These are phyloP conservation scores for Tilletia setariae DNA, from an alignment of 1,284 basidiomycete genomes.

Conservation along the genomic window DNA sequence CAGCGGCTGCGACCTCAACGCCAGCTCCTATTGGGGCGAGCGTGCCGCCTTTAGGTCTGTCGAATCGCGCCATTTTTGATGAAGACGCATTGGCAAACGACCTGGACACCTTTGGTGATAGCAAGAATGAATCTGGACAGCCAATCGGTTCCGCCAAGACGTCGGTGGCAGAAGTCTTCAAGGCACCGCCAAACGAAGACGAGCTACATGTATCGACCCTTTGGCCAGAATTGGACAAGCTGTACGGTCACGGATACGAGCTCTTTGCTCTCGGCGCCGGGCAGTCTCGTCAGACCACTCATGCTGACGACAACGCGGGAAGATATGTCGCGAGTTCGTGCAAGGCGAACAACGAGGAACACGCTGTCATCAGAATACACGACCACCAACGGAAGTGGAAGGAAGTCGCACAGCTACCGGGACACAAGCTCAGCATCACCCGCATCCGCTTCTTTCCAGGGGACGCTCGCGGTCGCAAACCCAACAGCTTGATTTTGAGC, in stretches of 20 bases:
- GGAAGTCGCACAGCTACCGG: constrained; percentile 67
- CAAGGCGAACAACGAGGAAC: constrained; percentile 78
- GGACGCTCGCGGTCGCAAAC: constrained; percentile 16
- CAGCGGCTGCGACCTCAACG: background rate
- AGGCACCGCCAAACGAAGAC: constrained; percentile 60
- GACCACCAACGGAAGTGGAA: constrained; percentile 66
- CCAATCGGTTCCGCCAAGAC: constrained; percentile 30
- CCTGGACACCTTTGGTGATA: constrained; percentile 19
- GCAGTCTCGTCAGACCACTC: constrained; percentile 13
- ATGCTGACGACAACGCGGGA: constrained; percentile 54
- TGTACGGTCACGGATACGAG: constrained; percentile 98
- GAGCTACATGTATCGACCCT: constrained; percentile 76
- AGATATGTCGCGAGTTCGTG: constrained; percentile 84
- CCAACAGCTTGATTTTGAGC: constrained; percentile 65
- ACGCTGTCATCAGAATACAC: constrained; percentile 83
- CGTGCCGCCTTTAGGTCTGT: constrained; percentile 49
- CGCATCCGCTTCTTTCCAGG: constrained; percentile 82
- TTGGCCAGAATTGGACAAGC: constrained; percentile 94
- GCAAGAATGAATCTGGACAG: constrained; percentile 31
- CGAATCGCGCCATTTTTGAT: constrained; percentile 45
- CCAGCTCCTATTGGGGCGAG: constrained; percentile 31
- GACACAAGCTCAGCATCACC: constrained; percentile 86
- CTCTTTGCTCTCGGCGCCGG: constrained; percentile 56
- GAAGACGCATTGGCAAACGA: background rate
- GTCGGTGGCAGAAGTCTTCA: constrained; percentile 27